Evolutionary conservation across 163 green algal genomes (phyloP).

Genomic region (Chlamydomonas reinhardtii): DNA sequence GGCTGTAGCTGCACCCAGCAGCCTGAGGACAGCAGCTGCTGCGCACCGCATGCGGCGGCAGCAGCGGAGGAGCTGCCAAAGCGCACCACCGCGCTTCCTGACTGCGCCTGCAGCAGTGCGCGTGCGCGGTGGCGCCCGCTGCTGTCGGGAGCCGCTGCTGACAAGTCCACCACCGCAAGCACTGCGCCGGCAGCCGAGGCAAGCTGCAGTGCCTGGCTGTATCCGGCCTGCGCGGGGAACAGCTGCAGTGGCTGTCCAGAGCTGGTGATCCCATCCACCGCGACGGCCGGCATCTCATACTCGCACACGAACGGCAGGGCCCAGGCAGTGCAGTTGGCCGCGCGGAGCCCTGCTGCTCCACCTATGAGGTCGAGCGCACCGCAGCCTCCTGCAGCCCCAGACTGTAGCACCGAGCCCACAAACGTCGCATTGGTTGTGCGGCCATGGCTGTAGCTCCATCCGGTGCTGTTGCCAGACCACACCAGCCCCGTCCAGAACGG

Average conservation of each 20-base stretch:
- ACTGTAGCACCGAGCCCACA: background rate
- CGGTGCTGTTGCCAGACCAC: background rate
- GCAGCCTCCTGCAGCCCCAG: background rate
- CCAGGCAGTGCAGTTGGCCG: background rate
- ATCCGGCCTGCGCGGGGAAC: background rate
- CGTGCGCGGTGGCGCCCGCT: no score
- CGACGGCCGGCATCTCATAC: background rate
- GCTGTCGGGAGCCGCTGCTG: background rate
- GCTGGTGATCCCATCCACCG: background rate
- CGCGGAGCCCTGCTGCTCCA: background rate
- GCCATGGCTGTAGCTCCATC: background rate
- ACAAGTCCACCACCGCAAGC: background rate
- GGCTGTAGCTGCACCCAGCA: background rate
- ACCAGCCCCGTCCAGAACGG: background rate
- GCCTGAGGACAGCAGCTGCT: background rate
- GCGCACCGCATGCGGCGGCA: background rate
- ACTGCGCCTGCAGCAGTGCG: background rate
- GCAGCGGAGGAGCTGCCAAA: background rate
- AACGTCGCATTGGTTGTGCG: background rate
- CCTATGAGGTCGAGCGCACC: background rate
- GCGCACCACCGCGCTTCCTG: background rate
- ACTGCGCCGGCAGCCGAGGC: background rate
- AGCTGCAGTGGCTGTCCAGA: background rate
- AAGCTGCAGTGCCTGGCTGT: background rate
- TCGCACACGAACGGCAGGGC: background rate